Percentiles rank a stretch among this genome's conserved stretches.
Conservation (phyloP, 306 rosid genomes). For the Spatholobus suberectus region DNA sequence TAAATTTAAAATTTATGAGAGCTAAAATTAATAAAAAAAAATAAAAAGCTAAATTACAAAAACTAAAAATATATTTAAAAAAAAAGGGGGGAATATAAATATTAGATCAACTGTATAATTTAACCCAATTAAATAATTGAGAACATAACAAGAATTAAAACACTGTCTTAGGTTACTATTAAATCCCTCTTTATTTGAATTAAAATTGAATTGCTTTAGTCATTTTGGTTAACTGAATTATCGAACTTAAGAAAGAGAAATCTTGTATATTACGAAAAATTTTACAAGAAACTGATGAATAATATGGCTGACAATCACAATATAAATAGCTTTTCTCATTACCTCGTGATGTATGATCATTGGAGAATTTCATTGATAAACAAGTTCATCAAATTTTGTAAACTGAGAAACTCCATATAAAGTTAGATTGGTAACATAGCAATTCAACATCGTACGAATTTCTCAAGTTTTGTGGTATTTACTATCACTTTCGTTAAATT, state of each 20-base stretch:
- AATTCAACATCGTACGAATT: neutral
- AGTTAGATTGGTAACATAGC: neutral
- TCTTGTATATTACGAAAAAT: neutral
- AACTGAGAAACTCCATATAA: neutral
- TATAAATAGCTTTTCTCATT: neutral
- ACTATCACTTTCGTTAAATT: neutral
- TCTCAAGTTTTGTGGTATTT: neutral
- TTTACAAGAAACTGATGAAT: neutral
- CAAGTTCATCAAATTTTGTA: neutral
- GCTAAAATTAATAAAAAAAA: neutral
- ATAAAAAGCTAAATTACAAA: no score
- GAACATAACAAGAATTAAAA: neutral
- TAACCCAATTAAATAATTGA: neutral
- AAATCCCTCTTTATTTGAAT: neutral
- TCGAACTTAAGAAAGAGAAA: neutral
- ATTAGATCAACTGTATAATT: neutral
- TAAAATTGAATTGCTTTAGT: neutral
- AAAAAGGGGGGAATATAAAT: neutral
- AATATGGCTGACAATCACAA: neutral
- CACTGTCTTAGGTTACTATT: neutral
- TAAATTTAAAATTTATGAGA: no score
- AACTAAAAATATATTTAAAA: neutral
- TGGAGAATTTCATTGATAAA: neutral
- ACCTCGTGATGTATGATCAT: neutral
- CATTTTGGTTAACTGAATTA: neutral